phyloP scores from a whole-genome alignment of 2,329 filamentous ascomycete genomes.

The Neoscytalidium dimidiatum region DNA sequence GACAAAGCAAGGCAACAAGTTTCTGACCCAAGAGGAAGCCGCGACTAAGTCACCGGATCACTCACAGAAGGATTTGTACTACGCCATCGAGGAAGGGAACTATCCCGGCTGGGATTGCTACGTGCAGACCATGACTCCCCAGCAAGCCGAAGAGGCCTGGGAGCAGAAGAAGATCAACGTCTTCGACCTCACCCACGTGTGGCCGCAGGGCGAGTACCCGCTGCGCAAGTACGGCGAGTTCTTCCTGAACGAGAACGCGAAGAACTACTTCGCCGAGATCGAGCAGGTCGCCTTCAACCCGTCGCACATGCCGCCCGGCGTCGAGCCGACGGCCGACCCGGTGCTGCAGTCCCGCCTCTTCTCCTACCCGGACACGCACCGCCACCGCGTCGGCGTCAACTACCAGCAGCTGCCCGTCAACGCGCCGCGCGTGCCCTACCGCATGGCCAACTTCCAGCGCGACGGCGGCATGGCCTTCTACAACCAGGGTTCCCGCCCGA shows the following conservation, averaged over 20 bases:
- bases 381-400: conserved; percentile 59
- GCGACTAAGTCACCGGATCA: conserved; percentile 54
- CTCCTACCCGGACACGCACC: conserved; percentile 68
- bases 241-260: conserved; percentile 55
- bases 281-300: conserved; percentile 72
- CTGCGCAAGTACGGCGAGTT: conserved; percentile 57
- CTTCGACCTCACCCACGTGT: conserved; percentile 57
- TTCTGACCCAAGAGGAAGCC: conserved; percentile 55
- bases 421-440: conserved; percentile 57
- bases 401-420: conserved; percentile 61
- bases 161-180: conserved; percentile 57
- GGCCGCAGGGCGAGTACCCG: conserved; percentile 56
- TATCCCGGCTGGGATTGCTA: conserved; percentile 54
- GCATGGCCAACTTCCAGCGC: conserved; percentile 67
- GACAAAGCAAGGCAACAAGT: conserved; percentile 54
- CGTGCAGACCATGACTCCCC: conserved; percentile 55
- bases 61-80: conserved; percentile 55
- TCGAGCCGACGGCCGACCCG: conserved; percentile 70
- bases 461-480: conserved; percentile 70
- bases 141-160: conserved; percentile 54
- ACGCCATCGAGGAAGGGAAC: conserved; percentile 55
- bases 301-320: conserved; percentile 65
- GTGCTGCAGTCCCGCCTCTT: conserved; percentile 70
- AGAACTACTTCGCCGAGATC: conserved; percentile 67
- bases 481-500: conserved; percentile 63